Base-by-base conservation (phyloP, 169 alveolate genomes). In the Cryptosporidium felis region DNA sequence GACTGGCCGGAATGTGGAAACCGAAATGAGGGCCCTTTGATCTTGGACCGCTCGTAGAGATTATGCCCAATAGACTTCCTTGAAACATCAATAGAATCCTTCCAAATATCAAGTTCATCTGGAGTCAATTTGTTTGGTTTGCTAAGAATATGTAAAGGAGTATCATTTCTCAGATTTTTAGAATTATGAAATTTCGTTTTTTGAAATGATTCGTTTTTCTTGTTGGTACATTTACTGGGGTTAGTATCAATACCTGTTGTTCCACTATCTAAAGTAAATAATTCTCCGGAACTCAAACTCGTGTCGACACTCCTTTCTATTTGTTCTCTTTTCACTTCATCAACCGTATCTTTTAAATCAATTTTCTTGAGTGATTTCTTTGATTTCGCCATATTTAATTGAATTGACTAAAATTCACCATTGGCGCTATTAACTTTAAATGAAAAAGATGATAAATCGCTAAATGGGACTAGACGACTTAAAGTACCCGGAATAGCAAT, bases 101-200 rank as follows among this genome's bases (percentile, higher is more conserved):
- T 59, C 85, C 85, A 74, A 36, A 74, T 74, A 53, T 74, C 85
- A 14, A 74, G 53, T 16, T 74, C 85, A 3, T 49, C 36, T 12
- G n/a, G n/a, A n/a, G n/a, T n/a, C n/a, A n/a, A n/a, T n/a, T n/a
- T n/a, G n/a, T n/a, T n/a, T n/a, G n/a, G n/a, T n/a, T n/a, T n/a
- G n/a, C n/a, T n/a, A n/a, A n/a, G n/a, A n/a, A n/a, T n/a, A n/a
- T n/a, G n/a, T n/a, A n/a, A n/a, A n/a, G n/a, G n/a, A n/a, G n/a
- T n/a, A n/a, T n/a, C n/a, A n/a, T n/a, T n/a, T n/a, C n/a, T n/a
- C n/a, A n/a, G n/a, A n/a, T n/a, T n/a, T n/a, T n/a, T n/a, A n/a
- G n/a, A n/a, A n/a, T n/a, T n/a, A n/a, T n/a, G n/a, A n/a, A n/a
- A n/a, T n/a, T n/a, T n/a, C n/a, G n/a, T n/a, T n/a, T n/a, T n/a